phyloP scores from a whole-genome alignment of 2,329 filamentous ascomycete species.

The Venturia nashicola region DNA sequence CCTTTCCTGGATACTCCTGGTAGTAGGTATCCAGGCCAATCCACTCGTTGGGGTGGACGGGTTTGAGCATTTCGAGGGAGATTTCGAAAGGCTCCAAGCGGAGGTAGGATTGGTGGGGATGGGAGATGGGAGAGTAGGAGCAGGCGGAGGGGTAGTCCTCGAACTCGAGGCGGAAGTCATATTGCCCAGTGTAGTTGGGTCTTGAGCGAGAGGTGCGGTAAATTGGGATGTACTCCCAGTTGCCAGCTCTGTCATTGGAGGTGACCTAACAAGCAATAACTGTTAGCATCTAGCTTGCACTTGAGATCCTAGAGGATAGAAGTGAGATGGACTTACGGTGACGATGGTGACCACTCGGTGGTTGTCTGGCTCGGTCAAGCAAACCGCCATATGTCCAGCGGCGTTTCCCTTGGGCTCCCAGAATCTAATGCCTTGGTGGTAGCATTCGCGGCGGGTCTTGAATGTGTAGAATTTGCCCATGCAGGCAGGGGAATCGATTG shows the following conservation, averaged over 20 bases:
- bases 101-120: neutral
- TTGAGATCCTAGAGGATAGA: neutral
- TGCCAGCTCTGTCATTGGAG: neutral
- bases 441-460: neutral
- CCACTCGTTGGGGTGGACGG: neutral
- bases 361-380: neutral
- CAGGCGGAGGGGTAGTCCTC: neutral
- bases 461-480: neutral
- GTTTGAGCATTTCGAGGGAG: neutral
- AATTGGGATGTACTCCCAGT: neutral
- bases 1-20: neutral
- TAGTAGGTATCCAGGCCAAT: neutral
- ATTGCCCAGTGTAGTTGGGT: neutral
- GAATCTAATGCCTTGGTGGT: neutral
- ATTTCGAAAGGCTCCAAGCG: neutral
- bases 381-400: neutral
- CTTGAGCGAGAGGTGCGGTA: neutral
- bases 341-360: neutral
- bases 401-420: neutral
- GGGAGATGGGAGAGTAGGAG: neutral
- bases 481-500: neutral
- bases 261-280: neutral
- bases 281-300: neutral
- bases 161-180: neutral
- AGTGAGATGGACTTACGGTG: neutral